Conservation (phyloP, 2,329 filamentous ascomycete genomes). For the Blumeriella jaapii region DNA sequence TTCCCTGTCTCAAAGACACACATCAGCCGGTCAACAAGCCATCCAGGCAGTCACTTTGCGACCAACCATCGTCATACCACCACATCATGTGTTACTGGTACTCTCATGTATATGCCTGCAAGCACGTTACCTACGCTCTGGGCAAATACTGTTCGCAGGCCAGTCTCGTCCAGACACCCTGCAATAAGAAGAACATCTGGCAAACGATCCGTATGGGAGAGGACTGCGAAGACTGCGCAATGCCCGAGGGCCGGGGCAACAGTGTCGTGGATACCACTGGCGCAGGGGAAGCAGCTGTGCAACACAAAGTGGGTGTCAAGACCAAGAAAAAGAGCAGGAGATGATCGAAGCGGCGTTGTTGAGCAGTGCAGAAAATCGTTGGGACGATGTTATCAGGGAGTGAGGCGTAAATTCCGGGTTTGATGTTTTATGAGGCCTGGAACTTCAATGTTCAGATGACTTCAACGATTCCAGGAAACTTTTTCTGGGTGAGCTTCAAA, state of each 20-base stretch:
- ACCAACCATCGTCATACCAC: not conserved
- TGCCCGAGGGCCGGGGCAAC: constrained; percentile 10
- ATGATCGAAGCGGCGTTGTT: no score
- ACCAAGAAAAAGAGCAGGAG: constrained; percentile 9
- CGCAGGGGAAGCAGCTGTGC: constrained; percentile 1
- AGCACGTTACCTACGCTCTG: constrained; percentile 20
- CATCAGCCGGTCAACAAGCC: not conserved
- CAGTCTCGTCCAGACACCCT: constrained; percentile 23
- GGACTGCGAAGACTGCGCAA: constrained; percentile 22
- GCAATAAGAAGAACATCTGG: constrained; percentile 23
- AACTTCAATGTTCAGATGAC: no score
- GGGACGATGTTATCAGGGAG: no score
- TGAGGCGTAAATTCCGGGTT: no score
- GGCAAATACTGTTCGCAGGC: constrained; percentile 22
- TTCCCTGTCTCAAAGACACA: not conserved
- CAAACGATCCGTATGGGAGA: constrained; percentile 22
- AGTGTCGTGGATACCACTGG: not conserved
- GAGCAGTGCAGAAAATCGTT: no score
- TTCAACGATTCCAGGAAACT: no score
- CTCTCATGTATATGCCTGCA: constrained; percentile 22
- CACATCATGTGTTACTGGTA: constrained; percentile 25
- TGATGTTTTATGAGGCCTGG: no score
- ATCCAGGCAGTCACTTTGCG: not conserved
- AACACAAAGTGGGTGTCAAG: constrained; percentile 7
- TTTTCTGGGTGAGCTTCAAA: no score